Percentiles rank a stretch among this genome's conserved stretches.
phyloP scores from a whole-genome alignment of 768 basidiomycete genomes.

The Lentinula aciculospora region DNA sequence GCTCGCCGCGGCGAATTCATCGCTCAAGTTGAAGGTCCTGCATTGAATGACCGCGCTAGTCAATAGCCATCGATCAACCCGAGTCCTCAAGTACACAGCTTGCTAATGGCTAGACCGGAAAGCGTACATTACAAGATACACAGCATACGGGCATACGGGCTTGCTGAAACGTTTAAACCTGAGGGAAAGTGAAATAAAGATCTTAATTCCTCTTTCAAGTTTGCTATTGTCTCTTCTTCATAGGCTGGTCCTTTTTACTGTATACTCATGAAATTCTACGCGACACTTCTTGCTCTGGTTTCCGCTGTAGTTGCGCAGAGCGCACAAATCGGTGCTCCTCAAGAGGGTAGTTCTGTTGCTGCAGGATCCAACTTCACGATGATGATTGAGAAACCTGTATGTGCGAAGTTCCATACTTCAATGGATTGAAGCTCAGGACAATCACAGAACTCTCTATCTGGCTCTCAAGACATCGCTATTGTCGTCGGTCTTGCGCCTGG shows the following conservation, averaged over 20 bases:
- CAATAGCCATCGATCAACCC: neutral
- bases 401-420: neutral
- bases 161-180: neutral
- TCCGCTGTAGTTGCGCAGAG: neutral
- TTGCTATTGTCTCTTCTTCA: neutral
- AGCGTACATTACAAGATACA: neutral
- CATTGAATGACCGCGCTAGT: no score
- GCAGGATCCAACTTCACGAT: conserved; percentile 2
- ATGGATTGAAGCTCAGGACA: neutral
- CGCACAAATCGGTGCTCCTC: neutral
- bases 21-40: neutral
- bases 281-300: neutral
- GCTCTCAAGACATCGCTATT: conserved; percentile 21
- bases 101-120: neutral
- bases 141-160: neutral
- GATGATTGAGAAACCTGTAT: neutral
- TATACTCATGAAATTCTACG: neutral
- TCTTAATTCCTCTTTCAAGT: neutral
- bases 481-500: conserved; percentile 22
- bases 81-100: neutral
- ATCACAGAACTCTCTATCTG: conserved; percentile 15
- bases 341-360: neutral
- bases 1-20: no score
- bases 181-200: neutral
- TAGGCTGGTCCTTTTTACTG: neutral